Conservation (phyloP, 768 basidiomycete genomes). For the Stropharia rugosoannulata region DNA sequence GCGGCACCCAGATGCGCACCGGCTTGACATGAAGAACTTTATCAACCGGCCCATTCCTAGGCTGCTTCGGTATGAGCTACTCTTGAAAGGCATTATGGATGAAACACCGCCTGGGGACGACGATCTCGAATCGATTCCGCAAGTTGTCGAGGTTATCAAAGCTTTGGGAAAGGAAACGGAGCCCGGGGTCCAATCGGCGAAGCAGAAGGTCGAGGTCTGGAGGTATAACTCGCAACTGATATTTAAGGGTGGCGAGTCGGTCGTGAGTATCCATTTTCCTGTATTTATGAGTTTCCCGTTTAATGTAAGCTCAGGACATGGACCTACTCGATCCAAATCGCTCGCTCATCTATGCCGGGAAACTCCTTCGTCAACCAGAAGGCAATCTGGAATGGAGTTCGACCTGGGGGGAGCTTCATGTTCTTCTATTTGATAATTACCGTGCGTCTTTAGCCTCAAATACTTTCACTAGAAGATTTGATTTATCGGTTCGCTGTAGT, state of each 20-base stretch:
- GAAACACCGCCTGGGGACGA: conserved; percentile 73
- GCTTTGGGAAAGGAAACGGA: conserved; percentile 85
- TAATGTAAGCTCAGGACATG: conserved; percentile 58
- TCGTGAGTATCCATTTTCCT: conserved; percentile 35
- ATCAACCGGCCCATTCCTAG: conserved; percentile 91
- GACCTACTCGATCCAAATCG: conserved; percentile 84
- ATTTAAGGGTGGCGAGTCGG: conserved; percentile 76
- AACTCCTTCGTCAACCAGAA: conserved; percentile 84
- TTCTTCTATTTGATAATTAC: conserved; percentile 95
- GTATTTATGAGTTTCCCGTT: background rate
- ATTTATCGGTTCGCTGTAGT: conserved; percentile 43
- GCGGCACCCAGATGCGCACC: conserved; percentile 74
- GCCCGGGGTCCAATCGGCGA: conserved; percentile 81
- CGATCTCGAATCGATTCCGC: conserved; percentile 80
- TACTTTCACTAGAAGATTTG: conserved; percentile 6
- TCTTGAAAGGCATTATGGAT: conserved; percentile 79
- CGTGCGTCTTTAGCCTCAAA: conserved; percentile 44
- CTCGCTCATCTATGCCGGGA: conserved; percentile 81
- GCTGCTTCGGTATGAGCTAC: conserved; percentile 82
- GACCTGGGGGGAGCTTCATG: conserved; percentile 84
- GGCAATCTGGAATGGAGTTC: conserved; percentile 82
- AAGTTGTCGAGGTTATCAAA: conserved; percentile 86
- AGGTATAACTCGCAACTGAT: conserved; percentile 75
- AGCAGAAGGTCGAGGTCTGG: conserved; percentile 91
- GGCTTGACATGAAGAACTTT: conserved; percentile 91